These are phyloP conservation scores for Zygosaccharomyces sapae DNA, from an alignment of 1,139 yeast genomes.

Conservation along the genomic window DNA sequence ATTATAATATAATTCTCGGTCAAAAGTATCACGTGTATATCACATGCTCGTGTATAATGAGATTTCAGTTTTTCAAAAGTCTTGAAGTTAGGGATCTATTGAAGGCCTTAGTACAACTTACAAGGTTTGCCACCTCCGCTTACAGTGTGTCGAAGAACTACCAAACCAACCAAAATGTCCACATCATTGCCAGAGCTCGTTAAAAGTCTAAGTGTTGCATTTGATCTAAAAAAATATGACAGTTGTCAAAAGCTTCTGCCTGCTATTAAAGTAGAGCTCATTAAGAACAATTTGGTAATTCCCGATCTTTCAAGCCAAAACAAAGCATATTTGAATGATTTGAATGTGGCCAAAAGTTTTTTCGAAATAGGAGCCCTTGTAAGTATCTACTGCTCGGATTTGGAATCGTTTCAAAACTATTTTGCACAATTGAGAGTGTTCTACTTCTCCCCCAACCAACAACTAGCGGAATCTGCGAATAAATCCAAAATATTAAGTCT, in stretches of 20 bases:
- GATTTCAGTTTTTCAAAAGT: neutral
- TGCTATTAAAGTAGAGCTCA: conserved; percentile 70
- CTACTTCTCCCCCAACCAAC: conserved; percentile 45
- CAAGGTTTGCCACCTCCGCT: conserved; percentile 15
- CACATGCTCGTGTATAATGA: conserved; percentile 10
- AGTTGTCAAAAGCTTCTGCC: conserved; percentile 61
- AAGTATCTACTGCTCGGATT: conserved; percentile 62
- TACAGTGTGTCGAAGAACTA: neutral
- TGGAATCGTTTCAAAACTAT: conserved; percentile 64
- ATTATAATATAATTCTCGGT: neutral
- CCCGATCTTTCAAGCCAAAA: conserved; percentile 49
- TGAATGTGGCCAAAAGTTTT: conserved; percentile 72
- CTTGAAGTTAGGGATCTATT: neutral
- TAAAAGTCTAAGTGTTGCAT: conserved; percentile 60
- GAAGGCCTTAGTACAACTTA: neutral
- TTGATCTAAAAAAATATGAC: conserved; percentile 56
- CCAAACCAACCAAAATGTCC: conserved; percentile 18
- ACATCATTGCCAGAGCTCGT: conserved; percentile 49
- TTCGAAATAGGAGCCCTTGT: conserved; percentile 84
- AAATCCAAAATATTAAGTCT: conserved; percentile 75
- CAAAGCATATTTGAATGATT: conserved; percentile 54
- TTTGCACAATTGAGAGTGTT: conserved; percentile 76
- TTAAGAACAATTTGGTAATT: conserved; percentile 70
- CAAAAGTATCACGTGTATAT: neutral
- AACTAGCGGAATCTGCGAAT: conserved; percentile 55